phyloP scores from a whole-genome alignment of 2,329 filamentous ascomycete genomes.

The Verticillium dahliae region DNA sequence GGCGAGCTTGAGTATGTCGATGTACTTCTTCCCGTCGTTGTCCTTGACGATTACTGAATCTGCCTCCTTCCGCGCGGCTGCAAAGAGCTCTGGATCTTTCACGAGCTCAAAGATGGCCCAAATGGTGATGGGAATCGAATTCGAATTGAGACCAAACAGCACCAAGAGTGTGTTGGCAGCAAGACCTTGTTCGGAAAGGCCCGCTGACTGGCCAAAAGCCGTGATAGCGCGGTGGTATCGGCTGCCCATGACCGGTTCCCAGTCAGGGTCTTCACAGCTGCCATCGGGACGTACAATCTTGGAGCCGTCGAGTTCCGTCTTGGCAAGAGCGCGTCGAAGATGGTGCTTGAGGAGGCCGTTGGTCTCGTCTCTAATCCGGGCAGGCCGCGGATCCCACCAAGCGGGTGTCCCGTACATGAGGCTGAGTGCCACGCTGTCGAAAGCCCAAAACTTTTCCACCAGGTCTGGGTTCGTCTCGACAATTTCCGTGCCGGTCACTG shows the following conservation, averaged over 20 bases:
- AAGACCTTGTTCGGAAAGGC: constrained; percentile 9
- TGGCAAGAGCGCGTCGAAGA: constrained; percentile 6
- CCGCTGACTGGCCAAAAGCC: constrained; percentile 12
- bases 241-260: constrained; percentile 21
- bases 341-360: constrained; percentile 6
- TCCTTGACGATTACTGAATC: constrained; percentile 6
- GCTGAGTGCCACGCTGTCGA: constrained; percentile 13
- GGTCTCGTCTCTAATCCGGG: constrained; percentile 11
- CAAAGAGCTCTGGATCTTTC: constrained; percentile 13
- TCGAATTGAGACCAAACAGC: constrained; percentile 15
- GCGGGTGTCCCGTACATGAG: constrained; percentile 16
- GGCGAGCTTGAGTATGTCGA: constrained; percentile 14
- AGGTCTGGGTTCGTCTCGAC: constrained; percentile 17
- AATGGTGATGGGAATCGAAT: constrained; percentile 18
- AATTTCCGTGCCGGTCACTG: constrained; percentile 16
- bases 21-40: constrained; percentile 3
- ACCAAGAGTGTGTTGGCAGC: constrained; percentile 7
- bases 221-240: constrained; percentile 12
- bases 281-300: constrained; percentile 11
- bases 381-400: constrained; percentile 13
- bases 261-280: constrained; percentile 10
- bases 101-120: constrained; percentile 22
- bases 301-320: constrained; percentile 1
- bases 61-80: constrained; percentile 15
- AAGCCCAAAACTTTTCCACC: constrained; percentile 17